Evolutionary conservation across 2,329 filamentous ascomycete species (phyloP).

Genomic region (Neopestalotiopsis clavispora): DNA sequence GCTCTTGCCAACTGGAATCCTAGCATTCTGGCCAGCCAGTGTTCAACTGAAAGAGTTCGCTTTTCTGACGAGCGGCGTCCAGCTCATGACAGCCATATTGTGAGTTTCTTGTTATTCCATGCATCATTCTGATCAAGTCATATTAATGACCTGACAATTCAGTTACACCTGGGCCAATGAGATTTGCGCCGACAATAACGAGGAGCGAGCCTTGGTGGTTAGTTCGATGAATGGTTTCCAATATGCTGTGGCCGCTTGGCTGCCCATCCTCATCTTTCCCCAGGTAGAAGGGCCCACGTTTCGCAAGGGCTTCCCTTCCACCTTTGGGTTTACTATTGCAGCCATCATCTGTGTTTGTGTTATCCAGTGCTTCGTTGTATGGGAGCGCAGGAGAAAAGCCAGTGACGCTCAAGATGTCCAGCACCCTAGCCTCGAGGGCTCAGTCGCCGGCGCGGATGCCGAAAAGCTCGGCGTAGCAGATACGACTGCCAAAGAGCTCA

Average conservation of each 20-base stretch:
- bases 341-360: conserved; percentile 6
- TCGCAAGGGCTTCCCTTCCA: conserved; percentile 10
- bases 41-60: conserved; percentile 9
- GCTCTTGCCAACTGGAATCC: neutral
- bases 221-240: conserved; percentile 18
- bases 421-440: neutral
- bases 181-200: conserved; percentile 18
- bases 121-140: neutral
- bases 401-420: neutral
- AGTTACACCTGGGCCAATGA: conserved; percentile 19
- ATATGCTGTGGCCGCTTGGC: conserved; percentile 16
- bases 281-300: conserved; percentile 12
- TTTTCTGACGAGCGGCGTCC: conserved; percentile 6
- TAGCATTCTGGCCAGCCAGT: conserved; percentile 15
- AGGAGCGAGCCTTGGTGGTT: conserved; percentile 13
- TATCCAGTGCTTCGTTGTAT: neutral
- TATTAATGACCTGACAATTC: neutral
- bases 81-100: conserved; percentile 18
- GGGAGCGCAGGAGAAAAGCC: neutral
- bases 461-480: conserved; percentile 1
- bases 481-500: conserved; percentile 3
- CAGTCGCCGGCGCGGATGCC: neutral
- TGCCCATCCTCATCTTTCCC: conserved; percentile 17
- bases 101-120: neutral
- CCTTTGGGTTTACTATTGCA: conserved; percentile 15